phyloP scores from a whole-genome alignment of 768 basidiomycete species.

The Lentinula boryana region DNA sequence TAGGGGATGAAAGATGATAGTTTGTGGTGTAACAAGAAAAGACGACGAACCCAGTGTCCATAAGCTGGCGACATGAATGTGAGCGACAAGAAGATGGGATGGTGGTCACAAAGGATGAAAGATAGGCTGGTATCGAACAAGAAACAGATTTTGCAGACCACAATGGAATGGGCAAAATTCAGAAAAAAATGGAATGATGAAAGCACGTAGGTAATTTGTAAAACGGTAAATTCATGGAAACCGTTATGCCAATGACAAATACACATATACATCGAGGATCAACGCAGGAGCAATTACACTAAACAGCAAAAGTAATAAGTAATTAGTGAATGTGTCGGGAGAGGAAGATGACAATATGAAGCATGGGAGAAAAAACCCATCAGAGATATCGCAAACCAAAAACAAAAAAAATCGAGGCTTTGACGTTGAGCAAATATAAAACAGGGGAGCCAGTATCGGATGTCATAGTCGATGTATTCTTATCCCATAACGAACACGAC shows the following conservation, averaged over 20 bases:
- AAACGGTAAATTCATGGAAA: neutral
- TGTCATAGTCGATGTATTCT: slow-evolving; percentile 31
- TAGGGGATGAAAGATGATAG: no score
- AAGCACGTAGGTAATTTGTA: no score
- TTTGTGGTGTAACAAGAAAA: no score
- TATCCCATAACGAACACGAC: slow-evolving; percentile 67
- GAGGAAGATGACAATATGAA: neutral
- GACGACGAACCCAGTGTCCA: no score
- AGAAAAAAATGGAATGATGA: neutral
- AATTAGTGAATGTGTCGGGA: neutral
- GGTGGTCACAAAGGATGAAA: neutral
- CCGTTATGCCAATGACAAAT: neutral
- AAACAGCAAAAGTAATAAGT: neutral
- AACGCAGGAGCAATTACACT: neutral
- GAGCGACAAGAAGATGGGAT: neutral
- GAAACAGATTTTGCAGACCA: no score
- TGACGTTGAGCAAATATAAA: neutral
- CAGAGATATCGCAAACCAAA: neutral
- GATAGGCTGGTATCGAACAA: neutral
- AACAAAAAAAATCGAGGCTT: neutral
- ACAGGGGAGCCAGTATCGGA: neutral
- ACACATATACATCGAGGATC: neutral
- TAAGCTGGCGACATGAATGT: no score
- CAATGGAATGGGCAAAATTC: neutral
- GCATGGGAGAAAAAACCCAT: neutral